Percentiles rank a stretch among this genome's conserved stretches.
Conservation (phyloP, 2,329 filamentous ascomycete genomes). For the Microcera coccophila region DNA sequence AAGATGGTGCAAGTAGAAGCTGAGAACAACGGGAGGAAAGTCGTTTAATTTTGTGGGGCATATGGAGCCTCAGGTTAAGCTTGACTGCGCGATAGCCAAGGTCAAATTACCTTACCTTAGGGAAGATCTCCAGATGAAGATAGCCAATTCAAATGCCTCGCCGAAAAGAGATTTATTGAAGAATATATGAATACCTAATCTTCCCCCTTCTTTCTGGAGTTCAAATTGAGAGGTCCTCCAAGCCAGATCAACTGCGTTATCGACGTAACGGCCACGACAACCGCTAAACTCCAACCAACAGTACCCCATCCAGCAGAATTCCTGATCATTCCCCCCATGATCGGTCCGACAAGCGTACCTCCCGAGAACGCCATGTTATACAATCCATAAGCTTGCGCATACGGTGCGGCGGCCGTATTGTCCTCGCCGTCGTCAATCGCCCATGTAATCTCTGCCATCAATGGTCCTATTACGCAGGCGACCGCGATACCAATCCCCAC, state of each 20-base stretch:
- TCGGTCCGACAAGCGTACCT: conserved; percentile 31
- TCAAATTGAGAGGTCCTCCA: conserved; percentile 23
- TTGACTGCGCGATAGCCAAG: too few species aligned
- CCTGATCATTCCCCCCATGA: conserved; percentile 34
- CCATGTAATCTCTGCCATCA: conserved; percentile 38
- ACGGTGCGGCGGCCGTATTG: conserved; percentile 22
- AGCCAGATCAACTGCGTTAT: conserved; percentile 28
- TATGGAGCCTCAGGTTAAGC: too few species aligned
- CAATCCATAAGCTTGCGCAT: conserved; percentile 34
- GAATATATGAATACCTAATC: too few species aligned
- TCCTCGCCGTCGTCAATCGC: conserved; percentile 23
- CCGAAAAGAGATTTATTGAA: too few species aligned
- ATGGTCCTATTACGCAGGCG: conserved; percentile 31
- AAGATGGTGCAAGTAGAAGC: too few species aligned
- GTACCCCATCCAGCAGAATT: conserved; percentile 31
- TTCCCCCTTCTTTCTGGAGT: conserved; percentile 30
- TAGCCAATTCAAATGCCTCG: too few species aligned
- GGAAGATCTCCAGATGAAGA: too few species aligned
- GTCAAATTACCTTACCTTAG: too few species aligned
- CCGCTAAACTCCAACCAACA: conserved; percentile 30
- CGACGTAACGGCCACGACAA: conserved; percentile 27
- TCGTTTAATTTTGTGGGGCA: too few species aligned
- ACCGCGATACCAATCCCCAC: conserved; percentile 29
- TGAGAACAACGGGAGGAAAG: too few species aligned
- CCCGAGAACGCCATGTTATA: conserved; percentile 35